These are phyloP conservation scores for Epichloe hybrida DNA, from an alignment of 2,329 filamentous ascomycete genomes.

Conservation along the genomic window DNA sequence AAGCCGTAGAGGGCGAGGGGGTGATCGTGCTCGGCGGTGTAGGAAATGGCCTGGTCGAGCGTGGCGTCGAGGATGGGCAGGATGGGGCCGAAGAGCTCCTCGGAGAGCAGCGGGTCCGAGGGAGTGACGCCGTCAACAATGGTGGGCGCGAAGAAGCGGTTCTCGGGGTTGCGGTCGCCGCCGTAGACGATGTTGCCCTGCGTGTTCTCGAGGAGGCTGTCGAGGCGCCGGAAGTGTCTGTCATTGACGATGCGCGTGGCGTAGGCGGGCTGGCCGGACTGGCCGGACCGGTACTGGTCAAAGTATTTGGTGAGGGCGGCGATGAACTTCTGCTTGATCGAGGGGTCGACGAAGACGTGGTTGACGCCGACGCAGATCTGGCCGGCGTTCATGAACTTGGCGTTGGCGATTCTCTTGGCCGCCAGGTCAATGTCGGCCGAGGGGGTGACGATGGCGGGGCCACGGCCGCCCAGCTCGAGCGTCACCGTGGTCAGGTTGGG, in stretches of 20 bases:
- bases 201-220: slow-evolving; percentile 20
- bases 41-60: slow-evolving; percentile 16
- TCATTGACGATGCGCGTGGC: slow-evolving; percentile 26
- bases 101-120: slow-evolving; percentile 25
- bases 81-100: slow-evolving; percentile 32
- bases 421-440: slow-evolving; percentile 27
- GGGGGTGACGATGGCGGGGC: slow-evolving; percentile 27
- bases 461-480: slow-evolving; percentile 32
- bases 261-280: slow-evolving; percentile 2
- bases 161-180: slow-evolving; percentile 17
- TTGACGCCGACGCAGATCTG: slow-evolving; percentile 20
- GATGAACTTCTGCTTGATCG: slow-evolving; percentile 23
- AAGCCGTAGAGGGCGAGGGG: slow-evolving; percentile 30
- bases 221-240: slow-evolving; percentile 27
- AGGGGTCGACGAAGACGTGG: slow-evolving; percentile 28
- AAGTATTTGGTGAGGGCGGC: slow-evolving; percentile 19
- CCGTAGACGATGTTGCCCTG: slow-evolving; percentile 24
- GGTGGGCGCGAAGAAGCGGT: slow-evolving; percentile 22
- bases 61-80: slow-evolving; percentile 25
- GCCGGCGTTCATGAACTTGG: slow-evolving; percentile 30
- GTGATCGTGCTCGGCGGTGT: slow-evolving; percentile 16
- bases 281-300: slow-evolving; percentile 11
- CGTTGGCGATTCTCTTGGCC: slow-evolving; percentile 27
- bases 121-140: slow-evolving; percentile 22
- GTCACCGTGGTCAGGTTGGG: slow-evolving; percentile 29